Conservation (phyloP, 192 early-diverging fungal species). For the Chytriomyces sp. region DNA sequence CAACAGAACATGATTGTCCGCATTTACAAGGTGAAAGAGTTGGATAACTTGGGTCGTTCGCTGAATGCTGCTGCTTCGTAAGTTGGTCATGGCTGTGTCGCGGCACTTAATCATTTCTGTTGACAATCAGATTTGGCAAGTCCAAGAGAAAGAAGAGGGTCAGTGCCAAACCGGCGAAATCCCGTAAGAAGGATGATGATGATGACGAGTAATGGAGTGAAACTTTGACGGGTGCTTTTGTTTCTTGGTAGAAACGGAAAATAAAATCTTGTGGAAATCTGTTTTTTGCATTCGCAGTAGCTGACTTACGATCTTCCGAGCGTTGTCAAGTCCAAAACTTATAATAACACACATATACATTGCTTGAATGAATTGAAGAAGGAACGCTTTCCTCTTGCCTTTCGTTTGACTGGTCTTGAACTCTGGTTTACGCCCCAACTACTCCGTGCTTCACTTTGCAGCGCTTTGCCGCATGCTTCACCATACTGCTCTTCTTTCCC, state of each 20-base stretch:
- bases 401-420: too few species aligned
- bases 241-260: neutral
- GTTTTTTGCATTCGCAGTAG: too few species aligned
- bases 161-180: constrained; percentile 14
- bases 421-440: too few species aligned
- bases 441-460: too few species aligned
- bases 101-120: neutral
- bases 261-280: too few species aligned
- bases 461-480: too few species aligned
- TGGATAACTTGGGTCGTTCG: constrained; percentile 87
- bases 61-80: constrained; percentile 60
- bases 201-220: constrained; percentile 2
- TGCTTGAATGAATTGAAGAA: too few species aligned
- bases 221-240: neutral
- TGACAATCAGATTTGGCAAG: constrained; percentile 28
- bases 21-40: constrained; percentile 96
- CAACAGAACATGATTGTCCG: constrained; percentile 96
- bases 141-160: constrained; percentile 36
- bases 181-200: constrained; percentile 12
- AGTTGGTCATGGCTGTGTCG: neutral
- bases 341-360: too few species aligned
- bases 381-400: too few species aligned
- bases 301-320: too few species aligned
- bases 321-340: too few species aligned
- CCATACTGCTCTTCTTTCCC: too few species aligned